Conservation (phyloP, 768 basidiomycete species). For the button mushroom (Agaricus bisporus) region DNA sequence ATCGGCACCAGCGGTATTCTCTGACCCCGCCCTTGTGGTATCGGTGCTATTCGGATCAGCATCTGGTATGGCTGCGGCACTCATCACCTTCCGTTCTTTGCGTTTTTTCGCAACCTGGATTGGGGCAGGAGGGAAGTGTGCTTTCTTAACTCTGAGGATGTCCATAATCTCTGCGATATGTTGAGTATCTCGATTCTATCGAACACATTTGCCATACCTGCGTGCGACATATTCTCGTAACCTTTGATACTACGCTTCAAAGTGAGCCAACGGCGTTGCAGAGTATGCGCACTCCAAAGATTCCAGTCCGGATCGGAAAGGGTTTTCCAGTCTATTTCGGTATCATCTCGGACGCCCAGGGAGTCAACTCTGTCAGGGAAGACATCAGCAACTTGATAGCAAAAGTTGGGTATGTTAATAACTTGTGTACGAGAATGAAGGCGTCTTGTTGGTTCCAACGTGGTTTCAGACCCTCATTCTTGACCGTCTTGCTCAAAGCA, state of each 20-base stretch:
- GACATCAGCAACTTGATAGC: neutral
- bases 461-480: conserved; percentile 63
- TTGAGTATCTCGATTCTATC: neutral
- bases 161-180: conserved; percentile 66
- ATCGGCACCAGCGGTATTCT: conserved; percentile 13
- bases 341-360: conserved; percentile 69
- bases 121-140: conserved; percentile 38
- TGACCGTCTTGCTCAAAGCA: conserved; percentile 62
- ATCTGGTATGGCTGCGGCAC: conserved; percentile 44
- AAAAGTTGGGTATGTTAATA: conserved; percentile 17
- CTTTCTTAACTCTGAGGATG: conserved; percentile 70
- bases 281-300: conserved; percentile 73
- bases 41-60: conserved; percentile 19
- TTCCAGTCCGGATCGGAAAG: conserved; percentile 75
- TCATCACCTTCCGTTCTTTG: conserved; percentile 46
- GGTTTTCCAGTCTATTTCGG: conserved; percentile 81
- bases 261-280: conserved; percentile 76
- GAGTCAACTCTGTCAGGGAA: conserved; percentile 54
- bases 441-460: conserved; percentile 76
- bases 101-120: conserved; percentile 23
- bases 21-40: conserved; percentile 5
- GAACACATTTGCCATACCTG: conserved; percentile 37
- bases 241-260: conserved; percentile 76
- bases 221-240: conserved; percentile 74
- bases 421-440: conserved; percentile 81